Conservation (phyloP, 306 rosid genomes). For the Prunus dulcis region DNA sequence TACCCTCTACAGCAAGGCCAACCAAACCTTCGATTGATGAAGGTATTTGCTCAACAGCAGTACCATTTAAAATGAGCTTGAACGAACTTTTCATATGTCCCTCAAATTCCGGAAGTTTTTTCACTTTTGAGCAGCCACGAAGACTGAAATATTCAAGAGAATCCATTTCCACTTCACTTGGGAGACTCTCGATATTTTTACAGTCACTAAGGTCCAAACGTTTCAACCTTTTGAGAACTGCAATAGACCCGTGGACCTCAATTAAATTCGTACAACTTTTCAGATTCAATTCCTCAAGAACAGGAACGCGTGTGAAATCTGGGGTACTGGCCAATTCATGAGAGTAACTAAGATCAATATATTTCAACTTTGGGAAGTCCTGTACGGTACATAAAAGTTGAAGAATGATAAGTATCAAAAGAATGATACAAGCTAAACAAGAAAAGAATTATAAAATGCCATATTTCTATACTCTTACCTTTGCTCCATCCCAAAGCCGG, state of each 20-base stretch:
- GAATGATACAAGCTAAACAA: background rate
- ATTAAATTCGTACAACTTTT: background rate
- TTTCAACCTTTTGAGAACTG: background rate
- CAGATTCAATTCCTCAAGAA: background rate
- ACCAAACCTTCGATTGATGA: too few species aligned
- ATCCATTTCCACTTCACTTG: background rate
- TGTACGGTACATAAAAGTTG: background rate
- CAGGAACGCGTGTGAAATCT: background rate
- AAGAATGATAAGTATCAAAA: background rate
- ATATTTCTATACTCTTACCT: background rate
- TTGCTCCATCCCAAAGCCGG: constrained; percentile 5
- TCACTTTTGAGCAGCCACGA: constrained; percentile 7
- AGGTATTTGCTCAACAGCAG: constrained; percentile 1
- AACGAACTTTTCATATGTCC: background rate
- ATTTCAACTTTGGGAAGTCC: constrained; percentile 6
- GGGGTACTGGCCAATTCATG: background rate
- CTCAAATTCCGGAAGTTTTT: constrained; percentile 8
- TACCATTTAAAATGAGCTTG: background rate
- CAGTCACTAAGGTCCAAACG: background rate
- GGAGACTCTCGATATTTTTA: constrained; percentile 11
- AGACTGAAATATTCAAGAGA: constrained; percentile 8
- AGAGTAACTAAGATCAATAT: constrained; percentile 1
- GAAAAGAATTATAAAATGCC: too few species aligned
- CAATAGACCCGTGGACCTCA: constrained; percentile 19
- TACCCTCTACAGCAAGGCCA: background rate